phyloP scores from a whole-genome alignment of 1,139 yeast species.

The Pichia sp. region DNA sequence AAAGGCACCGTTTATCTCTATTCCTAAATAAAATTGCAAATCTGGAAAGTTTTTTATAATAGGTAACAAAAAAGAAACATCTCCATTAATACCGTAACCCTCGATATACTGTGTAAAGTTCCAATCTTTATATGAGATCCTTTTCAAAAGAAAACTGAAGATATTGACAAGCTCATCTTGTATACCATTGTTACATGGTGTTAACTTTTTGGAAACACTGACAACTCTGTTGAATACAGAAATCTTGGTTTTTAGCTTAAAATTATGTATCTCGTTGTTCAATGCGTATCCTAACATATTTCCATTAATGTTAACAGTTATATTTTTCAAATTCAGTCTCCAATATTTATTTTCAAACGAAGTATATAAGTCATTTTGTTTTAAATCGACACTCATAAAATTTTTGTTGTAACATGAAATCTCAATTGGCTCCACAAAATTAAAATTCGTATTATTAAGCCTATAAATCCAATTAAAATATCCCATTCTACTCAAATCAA shows the following conservation, averaged over 20 bases:
- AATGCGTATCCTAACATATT: neutral
- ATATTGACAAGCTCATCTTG: no score
- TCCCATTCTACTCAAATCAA: constrained; percentile 1
- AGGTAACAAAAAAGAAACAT: no score
- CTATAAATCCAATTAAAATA: constrained; percentile 3
- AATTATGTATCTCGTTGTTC: neutral
- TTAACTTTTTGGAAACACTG: no score
- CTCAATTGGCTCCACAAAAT: constrained; percentile 2
- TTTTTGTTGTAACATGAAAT: neutral
- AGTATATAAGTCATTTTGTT: neutral
- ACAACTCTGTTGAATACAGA: no score
- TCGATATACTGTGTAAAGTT: no score
- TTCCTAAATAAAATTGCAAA: no score
- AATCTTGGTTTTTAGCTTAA: neutral
- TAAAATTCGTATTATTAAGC: constrained; percentile 4
- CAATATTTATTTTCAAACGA: neutral
- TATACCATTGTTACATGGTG: no score
- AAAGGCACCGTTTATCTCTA: neutral
- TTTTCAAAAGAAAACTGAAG: no score
- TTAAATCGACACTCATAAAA: neutral
- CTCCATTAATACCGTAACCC: no score
- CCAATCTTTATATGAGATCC: no score
- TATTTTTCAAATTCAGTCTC: neutral
- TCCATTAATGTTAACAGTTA: neutral
- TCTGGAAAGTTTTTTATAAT: no score